Evolutionary conservation across 1,284 basidiomycete genomes (phyloP), one percentile per base, ranked within the genome.

Genomic region (Apiotrichum siamense): DNA sequence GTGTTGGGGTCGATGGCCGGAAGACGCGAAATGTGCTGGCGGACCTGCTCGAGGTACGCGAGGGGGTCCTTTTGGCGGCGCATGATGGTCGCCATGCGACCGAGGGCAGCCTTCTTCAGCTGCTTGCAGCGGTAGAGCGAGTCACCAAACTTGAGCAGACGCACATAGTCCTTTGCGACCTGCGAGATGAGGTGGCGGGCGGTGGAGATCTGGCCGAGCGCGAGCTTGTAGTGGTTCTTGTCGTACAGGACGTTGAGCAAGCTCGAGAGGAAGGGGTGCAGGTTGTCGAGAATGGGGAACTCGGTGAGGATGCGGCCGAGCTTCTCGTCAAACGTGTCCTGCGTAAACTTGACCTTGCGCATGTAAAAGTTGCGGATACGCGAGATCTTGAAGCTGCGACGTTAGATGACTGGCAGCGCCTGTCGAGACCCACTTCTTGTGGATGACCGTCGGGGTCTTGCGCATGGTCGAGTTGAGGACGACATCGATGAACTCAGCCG

Each of bases 341-440:
- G 93, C 1, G 93, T 96, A 75, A 97, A 98, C 77, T 97, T 98
- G 77, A 98, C 93, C 76, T 97, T 98, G 73, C 93, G 85, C 94
- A 97, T 97, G 77, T 98, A 97, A 74, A 97, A 74, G 52, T 73
- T 70, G 49, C 74, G 69, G 63, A 75, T 75, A 69, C 74, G 74
- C 31, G 72, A 74, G 61, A 98, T 98, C 80, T 98, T 97, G 80
- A 96, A 97, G 79, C 97, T 97, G 80, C 91, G 75, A 93, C 93
- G 69, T 91, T 92, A 29, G 94, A 17, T 18, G n/a, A n/a, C 4
- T 11, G 17, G 21, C 13, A 24, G 27, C 20, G 29, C 12, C 20
- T 21, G 17, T 7, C 7, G 26, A 27, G 57, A 65, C 44, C 12
- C 17, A 26, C 44, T 97, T 97, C 80, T 92, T 92, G 76, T 94